Conservation (phyloP, 208 protist genomes). For the Phytomonas sp. region DNA sequence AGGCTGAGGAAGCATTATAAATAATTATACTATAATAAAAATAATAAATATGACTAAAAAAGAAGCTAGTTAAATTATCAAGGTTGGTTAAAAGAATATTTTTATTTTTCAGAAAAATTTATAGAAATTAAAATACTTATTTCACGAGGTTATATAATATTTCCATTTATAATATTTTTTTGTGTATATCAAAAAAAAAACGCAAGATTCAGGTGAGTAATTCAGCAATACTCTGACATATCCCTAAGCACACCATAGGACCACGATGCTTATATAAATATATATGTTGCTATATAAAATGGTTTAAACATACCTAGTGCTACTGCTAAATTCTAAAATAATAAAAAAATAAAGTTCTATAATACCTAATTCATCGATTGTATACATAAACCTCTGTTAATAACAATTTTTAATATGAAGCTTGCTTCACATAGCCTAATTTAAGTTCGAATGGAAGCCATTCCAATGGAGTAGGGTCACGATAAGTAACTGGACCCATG, state of each 20-base stretch:
- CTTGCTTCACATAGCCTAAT: constrained; percentile 84
- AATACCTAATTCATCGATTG: constrained; percentile 5
- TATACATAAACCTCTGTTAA: constrained; percentile 5
- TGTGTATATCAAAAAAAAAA: constrained; percentile 18
- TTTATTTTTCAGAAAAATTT: background rate
- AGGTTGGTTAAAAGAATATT: constrained; percentile 4
- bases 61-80: background rate
- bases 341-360: constrained; percentile 10
- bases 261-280: constrained; percentile 14
- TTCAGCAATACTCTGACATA: background rate
- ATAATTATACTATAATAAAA: constrained; percentile 2
- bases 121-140: background rate
- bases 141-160: background rate
- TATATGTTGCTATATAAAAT: constrained; percentile 8
- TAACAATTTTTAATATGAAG: constrained; percentile 58
- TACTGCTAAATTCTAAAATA: constrained; percentile 15
- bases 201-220: background rate
- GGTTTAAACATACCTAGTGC: constrained; percentile 7
- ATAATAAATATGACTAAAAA: constrained; percentile 17
- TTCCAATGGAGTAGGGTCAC: constrained; percentile 82
- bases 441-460: constrained; percentile 88
- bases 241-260: constrained; percentile 1
- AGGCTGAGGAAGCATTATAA: constrained; percentile 25
- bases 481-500: constrained; percentile 60
- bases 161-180: background rate